Evolutionary conservation across 352 stramenopile genomes (phyloP), one percentile per base, ranked within the genome.

Genomic region (Pythium rishiriense): DNA sequence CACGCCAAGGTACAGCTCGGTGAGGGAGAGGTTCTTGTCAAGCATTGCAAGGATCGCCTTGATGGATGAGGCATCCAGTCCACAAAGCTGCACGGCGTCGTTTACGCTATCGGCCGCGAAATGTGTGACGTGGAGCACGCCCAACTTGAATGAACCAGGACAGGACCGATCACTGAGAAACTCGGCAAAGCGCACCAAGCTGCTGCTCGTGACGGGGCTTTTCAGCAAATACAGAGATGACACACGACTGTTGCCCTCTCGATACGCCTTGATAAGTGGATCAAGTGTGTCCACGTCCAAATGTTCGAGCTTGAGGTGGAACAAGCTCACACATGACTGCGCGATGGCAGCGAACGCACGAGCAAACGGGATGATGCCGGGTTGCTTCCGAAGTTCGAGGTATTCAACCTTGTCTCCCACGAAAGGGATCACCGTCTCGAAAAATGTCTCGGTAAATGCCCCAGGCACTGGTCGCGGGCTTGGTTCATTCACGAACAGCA

Each of bases 151-250:
- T 11, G 61, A 68, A 0, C 26, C 31, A 15, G 29, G 15, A 26
- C 26, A 45, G 10, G 43, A n/a, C 11, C 26, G 53, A 47, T 57
- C 53, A 2, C 31, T 21, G 1, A 68, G 45, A 24, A 62, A 62
- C 21, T 42, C n/a, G 0, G 61, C 53, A 39, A 68, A 68, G 1
- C 53, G 42, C 8, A 46, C 35, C 22, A 62, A 28, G 31, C 45
- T 57, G 4, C 21, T 25, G n/a, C 51, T 62, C 11, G 51, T 46
- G 19, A 62, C 31, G 19, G 51, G 52, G 21, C 52, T 47, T 29
- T 62, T 47, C 1, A 56, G 25, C 19, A 68, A 26, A 22, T 68
- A 68, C 0, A 68, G 61, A 14, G 61, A 68, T n/a, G 61, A 68
- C 0, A 68, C 21, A 1, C 53, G 61, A 12, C 52, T 59, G 10